These are phyloP conservation scores for Solanum medicagineum DNA, from an alignment of 257 asterid species.

Conservation along the genomic window DNA sequence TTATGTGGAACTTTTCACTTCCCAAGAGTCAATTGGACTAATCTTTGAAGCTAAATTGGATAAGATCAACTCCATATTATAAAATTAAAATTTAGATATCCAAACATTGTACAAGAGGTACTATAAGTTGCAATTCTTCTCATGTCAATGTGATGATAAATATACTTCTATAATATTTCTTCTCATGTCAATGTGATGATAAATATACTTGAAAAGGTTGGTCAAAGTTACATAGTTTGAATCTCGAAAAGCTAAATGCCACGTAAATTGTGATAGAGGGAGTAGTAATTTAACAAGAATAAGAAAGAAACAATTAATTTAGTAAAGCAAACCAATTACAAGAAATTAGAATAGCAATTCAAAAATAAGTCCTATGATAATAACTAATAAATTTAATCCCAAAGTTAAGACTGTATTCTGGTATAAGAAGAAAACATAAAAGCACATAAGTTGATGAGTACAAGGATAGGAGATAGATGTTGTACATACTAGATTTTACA, in stretches of 20 bases:
- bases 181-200: neutral
- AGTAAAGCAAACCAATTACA: neutral
- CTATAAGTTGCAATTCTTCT: neutral
- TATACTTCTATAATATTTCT: neutral
- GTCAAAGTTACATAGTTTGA: neutral
- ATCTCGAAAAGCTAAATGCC: neutral
- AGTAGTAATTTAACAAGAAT: neutral
- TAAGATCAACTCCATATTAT: neutral
- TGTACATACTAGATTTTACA: neutral
- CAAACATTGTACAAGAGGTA: neutral
- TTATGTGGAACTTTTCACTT: neutral
- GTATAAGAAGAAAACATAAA: neutral
- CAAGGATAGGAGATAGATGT: neutral
- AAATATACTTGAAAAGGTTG: neutral
- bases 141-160: neutral
- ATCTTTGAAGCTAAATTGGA: neutral
- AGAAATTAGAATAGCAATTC: neutral
- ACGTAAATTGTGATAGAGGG: neutral
- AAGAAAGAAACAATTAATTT: neutral
- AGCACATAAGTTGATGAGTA: neutral
- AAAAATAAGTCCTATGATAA: neutral
- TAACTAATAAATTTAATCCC: neutral
- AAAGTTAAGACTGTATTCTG: neutral
- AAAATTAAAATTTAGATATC: neutral
- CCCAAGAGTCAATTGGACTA: neutral